Conservation (phyloP, 2,329 filamentous ascomycete species). For the Fusarium brevicatenulatum region DNA sequence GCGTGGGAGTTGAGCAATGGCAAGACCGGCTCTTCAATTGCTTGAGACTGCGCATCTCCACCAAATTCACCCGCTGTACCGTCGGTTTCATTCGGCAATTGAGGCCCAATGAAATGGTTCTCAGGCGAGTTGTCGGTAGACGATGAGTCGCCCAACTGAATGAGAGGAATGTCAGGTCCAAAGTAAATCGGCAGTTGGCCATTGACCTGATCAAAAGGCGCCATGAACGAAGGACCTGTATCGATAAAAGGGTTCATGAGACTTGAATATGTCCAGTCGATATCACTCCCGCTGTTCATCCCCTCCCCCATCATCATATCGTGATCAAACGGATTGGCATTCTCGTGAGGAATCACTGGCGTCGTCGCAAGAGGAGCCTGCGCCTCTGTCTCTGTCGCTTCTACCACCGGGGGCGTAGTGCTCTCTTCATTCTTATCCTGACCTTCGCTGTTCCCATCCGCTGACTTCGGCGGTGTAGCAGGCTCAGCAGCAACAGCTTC, state of each 20-base stretch:
- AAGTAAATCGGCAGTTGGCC: not conserved
- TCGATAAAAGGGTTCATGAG: not conserved
- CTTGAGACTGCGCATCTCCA: not conserved
- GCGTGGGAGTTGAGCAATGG: not conserved
- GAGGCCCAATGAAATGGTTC: not conserved
- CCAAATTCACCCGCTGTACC: rapidly evolving
- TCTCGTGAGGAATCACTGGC: not conserved
- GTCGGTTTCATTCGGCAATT: not conserved
- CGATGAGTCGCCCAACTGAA: not conserved
- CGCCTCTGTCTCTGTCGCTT: not conserved
- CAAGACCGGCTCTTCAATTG: not conserved
- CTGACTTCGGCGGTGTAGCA: not conserved
- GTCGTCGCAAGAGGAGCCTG: not conserved
- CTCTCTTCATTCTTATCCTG: rapidly evolving
- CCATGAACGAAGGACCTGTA: not conserved
- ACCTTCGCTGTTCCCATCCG: not conserved
- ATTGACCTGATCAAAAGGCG: not conserved
- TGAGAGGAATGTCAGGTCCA: not conserved
- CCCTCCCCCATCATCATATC: not conserved
- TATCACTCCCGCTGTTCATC: not conserved
- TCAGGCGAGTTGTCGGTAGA: not conserved
- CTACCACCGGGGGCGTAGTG: not conserved
- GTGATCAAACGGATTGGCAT: not conserved
- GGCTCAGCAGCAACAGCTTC: not conserved
- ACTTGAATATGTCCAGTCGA: not conserved